Percentiles rank a stretch among this genome's conserved stretches.
phyloP scores from a whole-genome alignment of 2,329 filamentous ascomycete species.

The Cladophialophora exuberans region DNA sequence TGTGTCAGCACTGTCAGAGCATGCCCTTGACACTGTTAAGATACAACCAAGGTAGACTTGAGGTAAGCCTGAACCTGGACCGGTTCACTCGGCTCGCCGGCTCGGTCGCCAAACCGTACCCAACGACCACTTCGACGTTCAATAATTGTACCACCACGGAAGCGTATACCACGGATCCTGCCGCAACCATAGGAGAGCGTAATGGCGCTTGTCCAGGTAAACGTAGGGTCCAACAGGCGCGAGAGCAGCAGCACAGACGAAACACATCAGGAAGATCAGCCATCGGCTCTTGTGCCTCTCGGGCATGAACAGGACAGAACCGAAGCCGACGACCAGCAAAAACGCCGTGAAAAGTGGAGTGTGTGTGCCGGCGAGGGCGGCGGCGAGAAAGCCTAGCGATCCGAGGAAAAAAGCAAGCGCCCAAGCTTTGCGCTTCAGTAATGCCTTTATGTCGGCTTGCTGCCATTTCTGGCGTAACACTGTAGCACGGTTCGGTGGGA shows the following conservation, averaged over 20 bases:
- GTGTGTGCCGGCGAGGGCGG: slow-evolving; percentile 10
- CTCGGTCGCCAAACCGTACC: too few relatives aligned
- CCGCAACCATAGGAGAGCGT: slow-evolving; percentile 4
- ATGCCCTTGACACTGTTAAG: too few relatives aligned
- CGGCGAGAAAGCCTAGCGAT: slow-evolving; percentile 10
- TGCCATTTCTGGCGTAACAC: background rate
- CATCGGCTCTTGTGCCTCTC: slow-evolving; percentile 10
- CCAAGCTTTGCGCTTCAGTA: slow-evolving; percentile 1
- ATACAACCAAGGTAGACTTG: too few relatives aligned
- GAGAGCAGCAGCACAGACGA: background rate
- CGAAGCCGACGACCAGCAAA: background rate
- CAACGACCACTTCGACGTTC: too few relatives aligned
- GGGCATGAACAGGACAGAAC: background rate
- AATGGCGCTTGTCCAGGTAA: slow-evolving; percentile 11
- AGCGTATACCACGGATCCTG: slow-evolving; percentile 3
- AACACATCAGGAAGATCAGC: slow-evolving; percentile 10
- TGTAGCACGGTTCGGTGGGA: slow-evolving; percentile 3
- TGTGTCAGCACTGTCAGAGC: too few relatives aligned
- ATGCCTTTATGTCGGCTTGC: background rate
- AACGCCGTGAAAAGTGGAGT: slow-evolving; percentile 4
- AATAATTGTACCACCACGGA: slow-evolving; percentile 1
- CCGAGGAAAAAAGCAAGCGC: slow-evolving; percentile 1
- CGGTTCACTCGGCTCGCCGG: too few relatives aligned
- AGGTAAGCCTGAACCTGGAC: too few relatives aligned
- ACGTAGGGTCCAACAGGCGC: slow-evolving; percentile 12